Conservation (phyloP, 2,329 filamentous ascomycete species). For the Fusarium illudens region DNA sequence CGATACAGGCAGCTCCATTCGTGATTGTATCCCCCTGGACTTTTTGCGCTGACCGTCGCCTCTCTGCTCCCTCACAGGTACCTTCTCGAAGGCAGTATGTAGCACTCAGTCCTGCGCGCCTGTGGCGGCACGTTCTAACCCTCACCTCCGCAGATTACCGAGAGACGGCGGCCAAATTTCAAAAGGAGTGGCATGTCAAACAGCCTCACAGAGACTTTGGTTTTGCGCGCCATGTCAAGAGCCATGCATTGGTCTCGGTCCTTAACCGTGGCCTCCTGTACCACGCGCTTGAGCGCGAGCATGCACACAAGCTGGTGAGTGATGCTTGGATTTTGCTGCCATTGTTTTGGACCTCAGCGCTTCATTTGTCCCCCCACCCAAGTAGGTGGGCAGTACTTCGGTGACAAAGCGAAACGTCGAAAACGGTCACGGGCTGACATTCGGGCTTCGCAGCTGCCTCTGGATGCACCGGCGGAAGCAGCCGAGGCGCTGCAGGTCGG, state of each 20-base stretch:
- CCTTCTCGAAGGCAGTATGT: slow-evolving; percentile 70
- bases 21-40: slow-evolving; percentile 18
- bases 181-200: slow-evolving; percentile 72
- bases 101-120: slow-evolving; percentile 37
- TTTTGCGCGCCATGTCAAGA: slow-evolving; percentile 71
- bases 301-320: slow-evolving; percentile 60
- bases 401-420: slow-evolving; percentile 29
- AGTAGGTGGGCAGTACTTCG: slow-evolving; percentile 20
- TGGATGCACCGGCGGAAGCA: slow-evolving; percentile 57
- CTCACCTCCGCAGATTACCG: slow-evolving; percentile 64
- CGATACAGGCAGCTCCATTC: slow-evolving; percentile 1
- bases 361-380: slow-evolving; percentile 16
- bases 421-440: slow-evolving; percentile 39
- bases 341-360: slow-evolving; percentile 17
- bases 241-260: slow-evolving; percentile 69
- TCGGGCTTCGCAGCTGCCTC: slow-evolving; percentile 56
- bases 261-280: slow-evolving; percentile 71
- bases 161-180: slow-evolving; percentile 72
- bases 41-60: slow-evolving; percentile 34
- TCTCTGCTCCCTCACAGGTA: slow-evolving; percentile 54
- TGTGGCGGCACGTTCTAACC: slow-evolving; percentile 38
- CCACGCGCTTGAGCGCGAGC: slow-evolving; percentile 66
- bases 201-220: slow-evolving; percentile 69
- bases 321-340: slow-evolving; percentile 3
- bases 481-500: slow-evolving; percentile 59